Base-by-base conservation (phyloP, 1,284 basidiomycete species). In the Coniferiporia sulphurascens region DNA sequence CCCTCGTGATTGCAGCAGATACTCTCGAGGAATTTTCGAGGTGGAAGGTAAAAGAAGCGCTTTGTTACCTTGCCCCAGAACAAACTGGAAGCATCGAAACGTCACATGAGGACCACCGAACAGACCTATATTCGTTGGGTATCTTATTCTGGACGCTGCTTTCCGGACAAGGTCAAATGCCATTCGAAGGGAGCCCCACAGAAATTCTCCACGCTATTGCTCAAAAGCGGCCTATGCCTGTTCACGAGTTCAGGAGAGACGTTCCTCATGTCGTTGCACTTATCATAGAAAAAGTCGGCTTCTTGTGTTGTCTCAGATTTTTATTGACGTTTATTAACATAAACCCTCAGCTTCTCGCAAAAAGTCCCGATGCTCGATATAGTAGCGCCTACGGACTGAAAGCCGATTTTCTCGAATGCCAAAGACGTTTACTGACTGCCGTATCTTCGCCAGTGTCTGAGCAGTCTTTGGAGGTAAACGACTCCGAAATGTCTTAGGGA, bases 61-160 rank as follows among this genome's bases (percentile, higher is more conserved):
- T 88, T 7, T 87, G 84, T 67, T 89, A 87, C 66, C 77, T 88
- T 34, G 84, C 85, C 4, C 86, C 86, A 17, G 86, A 88, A 67
- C 86, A 89, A 68, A 87, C 86, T 1, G 85, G 85, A 12, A 83
- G 84, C 64, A 82, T 84, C 62, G 84, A 87, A 67, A 84, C 83
- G 6, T 81, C 83, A 68, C 77, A 79, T 4, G 85, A 87, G 66
- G 86, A 88, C 66, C 83, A 86, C 63, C 71, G 86, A 59, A 87
- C 86, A 10, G 86, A 89, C 70, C 68, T 89, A 35, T 88, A 88
- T 69, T 84, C 85, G 0, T 74, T 88, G 3, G 86, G 86, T 1
- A 80, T 87, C 51, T 69, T 87, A 64, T 87, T 86, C 66, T 87
- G 85, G 84, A 85, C 84, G 6, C 72, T 86, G 4, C 73, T 87